Percentiles rank a stretch among this genome's conserved stretches.
These are phyloP conservation scores for Talaromyces sp. DNA, from an alignment of 2,329 filamentous ascomycete genomes.

Conservation along the genomic window DNA sequence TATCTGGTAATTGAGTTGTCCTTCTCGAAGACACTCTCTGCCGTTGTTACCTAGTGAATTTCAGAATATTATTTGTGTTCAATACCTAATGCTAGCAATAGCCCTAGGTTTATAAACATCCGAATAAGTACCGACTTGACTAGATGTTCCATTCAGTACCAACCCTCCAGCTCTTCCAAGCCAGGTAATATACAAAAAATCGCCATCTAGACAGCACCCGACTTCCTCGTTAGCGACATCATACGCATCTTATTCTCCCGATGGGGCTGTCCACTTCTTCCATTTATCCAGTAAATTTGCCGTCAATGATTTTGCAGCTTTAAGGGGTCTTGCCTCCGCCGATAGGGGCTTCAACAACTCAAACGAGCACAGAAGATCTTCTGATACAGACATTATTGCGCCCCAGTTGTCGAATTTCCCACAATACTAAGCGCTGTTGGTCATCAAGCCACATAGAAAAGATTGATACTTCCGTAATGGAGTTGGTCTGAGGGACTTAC, in stretches of 20 bases:
- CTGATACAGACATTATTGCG: slow-evolving; percentile 96
- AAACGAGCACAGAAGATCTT: slow-evolving; percentile 91
- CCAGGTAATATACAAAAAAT: no score
- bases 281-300: neutral
- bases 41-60: no score
- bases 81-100: no score
- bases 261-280: neutral
- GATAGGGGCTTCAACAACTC: slow-evolving; percentile 89
- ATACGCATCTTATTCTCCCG: neutral
- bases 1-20: neutral
- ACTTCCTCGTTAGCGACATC: neutral
- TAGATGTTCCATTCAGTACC: no score
- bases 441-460: neutral
- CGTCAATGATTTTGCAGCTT: neutral
- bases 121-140: no score
- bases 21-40: no score
- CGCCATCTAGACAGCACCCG: neutral
- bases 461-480: neutral
- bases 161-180: no score
- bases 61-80: no score
- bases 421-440: slow-evolving; percentile 66
- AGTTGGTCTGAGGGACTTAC: slow-evolving; percentile 59
- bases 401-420: slow-evolving; percentile 99
- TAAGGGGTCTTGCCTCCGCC: neutral
- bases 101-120: no score